Evolutionary conservation across 2,329 filamentous ascomycete genomes (phyloP).

Genomic region (Fusarium drepaniforme): DNA sequence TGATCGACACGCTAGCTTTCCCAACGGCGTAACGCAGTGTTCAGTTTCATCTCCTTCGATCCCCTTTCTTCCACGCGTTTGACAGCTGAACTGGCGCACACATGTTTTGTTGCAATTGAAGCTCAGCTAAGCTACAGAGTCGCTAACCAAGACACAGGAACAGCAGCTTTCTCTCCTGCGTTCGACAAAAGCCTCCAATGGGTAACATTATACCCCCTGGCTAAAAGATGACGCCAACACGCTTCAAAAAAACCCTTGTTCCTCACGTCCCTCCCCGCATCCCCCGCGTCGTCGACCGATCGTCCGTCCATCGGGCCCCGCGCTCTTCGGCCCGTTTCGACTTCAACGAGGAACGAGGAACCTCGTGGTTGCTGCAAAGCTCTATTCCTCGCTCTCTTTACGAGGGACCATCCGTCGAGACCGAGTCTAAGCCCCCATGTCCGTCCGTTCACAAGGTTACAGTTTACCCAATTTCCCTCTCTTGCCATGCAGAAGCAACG

Average conservation of each 20-base stretch:
- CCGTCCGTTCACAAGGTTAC: conserved; percentile 20
- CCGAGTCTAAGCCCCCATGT: not conserved
- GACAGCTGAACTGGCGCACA: not conserved
- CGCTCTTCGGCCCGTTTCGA: conserved; percentile 41
- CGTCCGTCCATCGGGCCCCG: conserved; percentile 30
- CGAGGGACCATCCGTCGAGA: not conserved
- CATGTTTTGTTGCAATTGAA: not conserved
- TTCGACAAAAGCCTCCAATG: not conserved
- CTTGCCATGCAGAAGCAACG: conserved; percentile 18
- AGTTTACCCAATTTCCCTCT: conserved; percentile 10
- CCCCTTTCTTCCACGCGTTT: not conserved
- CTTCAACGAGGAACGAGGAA: not conserved
- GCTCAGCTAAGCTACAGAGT: too few relatives aligned
- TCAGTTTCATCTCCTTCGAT: not conserved
- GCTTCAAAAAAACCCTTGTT: conserved; percentile 18
- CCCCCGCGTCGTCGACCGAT: conserved; percentile 29
- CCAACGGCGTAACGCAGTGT: conserved; percentile 2
- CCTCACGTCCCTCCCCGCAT: conserved; percentile 35
- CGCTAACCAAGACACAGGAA: not conserved
- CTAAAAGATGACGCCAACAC: conserved; percentile 11
- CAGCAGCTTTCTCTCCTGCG: not conserved
- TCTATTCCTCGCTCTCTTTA: not conserved
- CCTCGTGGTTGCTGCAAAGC: conserved; percentile 12
- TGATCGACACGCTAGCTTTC: conserved; percentile 33
- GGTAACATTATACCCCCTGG: not conserved